phyloP scores from a whole-genome alignment of 805 yeast genomes.

The Maudiozyma bulderi region DNA sequence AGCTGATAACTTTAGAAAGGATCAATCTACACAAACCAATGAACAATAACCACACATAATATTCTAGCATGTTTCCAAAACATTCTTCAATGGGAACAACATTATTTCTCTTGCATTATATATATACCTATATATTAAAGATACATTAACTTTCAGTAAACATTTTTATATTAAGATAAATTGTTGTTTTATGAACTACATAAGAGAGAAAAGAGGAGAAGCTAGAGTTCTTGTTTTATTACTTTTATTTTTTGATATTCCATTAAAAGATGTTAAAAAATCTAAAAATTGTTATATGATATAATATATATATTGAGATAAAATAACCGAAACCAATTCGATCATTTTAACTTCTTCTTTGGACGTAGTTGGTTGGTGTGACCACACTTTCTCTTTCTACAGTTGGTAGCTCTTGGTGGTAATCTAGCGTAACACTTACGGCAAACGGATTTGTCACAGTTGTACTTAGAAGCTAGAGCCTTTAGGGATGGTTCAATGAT shows the following conservation, averaged over 20 bases:
- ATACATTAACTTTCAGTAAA: too few species aligned
- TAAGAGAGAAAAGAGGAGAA: too few species aligned
- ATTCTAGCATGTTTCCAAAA: neutral
- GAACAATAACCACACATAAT: neutral
- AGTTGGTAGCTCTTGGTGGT: constrained; percentile 99
- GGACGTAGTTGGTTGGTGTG: constrained; percentile 99
- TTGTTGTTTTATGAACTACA: too few species aligned
- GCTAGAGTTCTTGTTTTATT: neutral
- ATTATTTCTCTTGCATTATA: neutral
- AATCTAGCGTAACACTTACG: constrained; percentile 99
- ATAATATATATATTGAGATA: neutral
- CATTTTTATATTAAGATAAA: too few species aligned
- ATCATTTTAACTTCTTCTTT: constrained; percentile 97
- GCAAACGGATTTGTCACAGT: constrained; percentile 99
- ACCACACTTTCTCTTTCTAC: constrained; percentile 99
- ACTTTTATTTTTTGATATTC: constrained; percentile 1
- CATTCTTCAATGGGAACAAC: neutral
- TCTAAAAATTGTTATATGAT: constrained; percentile 1
- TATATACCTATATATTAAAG: neutral
- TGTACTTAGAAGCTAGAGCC: constrained; percentile 98
- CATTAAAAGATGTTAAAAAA: constrained; percentile 3
- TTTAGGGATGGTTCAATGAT: constrained; percentile 99
- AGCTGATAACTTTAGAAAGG: neutral
- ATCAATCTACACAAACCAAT: neutral
- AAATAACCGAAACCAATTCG: constrained; percentile 15